Evolutionary conservation across 257 asterid species (phyloP), one percentile per base, ranked within the genome.

Genomic region (Eucommia ulmoides): DNA sequence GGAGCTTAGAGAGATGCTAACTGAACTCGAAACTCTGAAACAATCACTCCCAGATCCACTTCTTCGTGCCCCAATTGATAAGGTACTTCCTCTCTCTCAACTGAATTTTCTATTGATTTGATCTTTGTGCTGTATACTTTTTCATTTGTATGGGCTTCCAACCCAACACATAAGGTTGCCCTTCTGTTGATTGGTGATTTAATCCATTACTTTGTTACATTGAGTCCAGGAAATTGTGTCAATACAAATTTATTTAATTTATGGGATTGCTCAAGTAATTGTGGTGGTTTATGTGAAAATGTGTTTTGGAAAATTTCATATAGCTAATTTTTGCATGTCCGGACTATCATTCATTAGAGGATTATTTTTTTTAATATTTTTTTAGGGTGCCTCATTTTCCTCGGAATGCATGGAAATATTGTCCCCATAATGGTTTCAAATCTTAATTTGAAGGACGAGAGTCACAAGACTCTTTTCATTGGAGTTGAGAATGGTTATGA

Each of bases 1-100:
- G 22, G 91, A 80, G 52, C 76, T 83, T 41, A 71, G 73, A 70
- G 61, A 62, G 51, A 56, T 83, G 70, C 47, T 83, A 52, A 70
- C 53, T 66, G 91, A 77, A 66, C 82, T 83, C 45, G 68, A 63
- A 18, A 52, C 59, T 48, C 80, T 83, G 24, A 62, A 74, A 61
- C 66, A 50, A 52, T 70, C 82, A 25, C 45, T 73, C 51, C 54
- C 44, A 14, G 84, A 83, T 71, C 75, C 74, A 19, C 64, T 77
- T 21, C 73, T 62, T 15, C 74, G 63, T 35, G 60, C 47, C 49
- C 58, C 63, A 41, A 41, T 80, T 45, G 70, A 71, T 35, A 73
- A 69, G 77, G 94, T 83, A 57, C 51, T 8, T 18, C 22, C 2
- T 23, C 22, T 8, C 20, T 47, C 21, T 33, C 49, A 22, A 3